These are phyloP conservation scores for Termitomyces heimii DNA, from an alignment of 768 basidiomycete species.

Conservation along the genomic window DNA sequence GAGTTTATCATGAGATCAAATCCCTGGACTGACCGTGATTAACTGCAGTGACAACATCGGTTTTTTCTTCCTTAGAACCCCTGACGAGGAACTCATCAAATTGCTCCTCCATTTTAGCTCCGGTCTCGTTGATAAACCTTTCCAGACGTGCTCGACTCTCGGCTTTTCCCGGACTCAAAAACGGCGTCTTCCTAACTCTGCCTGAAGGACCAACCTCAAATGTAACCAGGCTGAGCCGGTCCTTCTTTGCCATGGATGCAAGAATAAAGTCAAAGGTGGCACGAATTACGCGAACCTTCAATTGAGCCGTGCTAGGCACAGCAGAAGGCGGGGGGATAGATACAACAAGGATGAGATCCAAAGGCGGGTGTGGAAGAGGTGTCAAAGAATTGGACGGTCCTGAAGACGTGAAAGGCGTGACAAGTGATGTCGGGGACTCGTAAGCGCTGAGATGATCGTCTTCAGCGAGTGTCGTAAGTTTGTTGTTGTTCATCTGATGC, in stretches of 20 bases:
- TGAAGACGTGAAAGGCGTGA: slow-evolving; percentile 65
- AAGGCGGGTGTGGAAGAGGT: slow-evolving; percentile 77
- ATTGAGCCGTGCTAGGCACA: slow-evolving; percentile 69
- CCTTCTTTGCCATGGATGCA: slow-evolving; percentile 66
- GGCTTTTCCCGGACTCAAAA: slow-evolving; percentile 65
- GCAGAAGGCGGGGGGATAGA: slow-evolving; percentile 75
- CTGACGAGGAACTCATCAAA: slow-evolving; percentile 56
- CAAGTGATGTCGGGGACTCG: slow-evolving; percentile 50
- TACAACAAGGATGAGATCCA: slow-evolving; percentile 90
- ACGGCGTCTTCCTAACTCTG: slow-evolving; percentile 88
- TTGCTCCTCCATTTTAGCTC: slow-evolving; percentile 32
- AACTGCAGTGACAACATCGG: slow-evolving; percentile 97
- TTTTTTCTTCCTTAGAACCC: slow-evolving; percentile 85
- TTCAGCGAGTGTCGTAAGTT: slow-evolving; percentile 64
- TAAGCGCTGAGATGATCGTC: slow-evolving; percentile 62
- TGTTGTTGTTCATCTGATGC: slow-evolving; percentile 32
- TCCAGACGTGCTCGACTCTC: slow-evolving; percentile 66
- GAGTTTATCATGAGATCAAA: not conserved
- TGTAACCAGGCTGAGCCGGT: slow-evolving; percentile 86
- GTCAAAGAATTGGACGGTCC: slow-evolving; percentile 77
- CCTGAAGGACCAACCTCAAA: slow-evolving; percentile 87
- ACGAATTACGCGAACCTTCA: slow-evolving; percentile 88
- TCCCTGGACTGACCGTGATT: slow-evolving; percentile 63
- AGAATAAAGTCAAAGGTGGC: slow-evolving; percentile 84
- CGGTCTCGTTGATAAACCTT: slow-evolving; percentile 75